phyloP scores from a whole-genome alignment of 1,284 basidiomycete genomes.

The Tylopilus orsonianus region DNA sequence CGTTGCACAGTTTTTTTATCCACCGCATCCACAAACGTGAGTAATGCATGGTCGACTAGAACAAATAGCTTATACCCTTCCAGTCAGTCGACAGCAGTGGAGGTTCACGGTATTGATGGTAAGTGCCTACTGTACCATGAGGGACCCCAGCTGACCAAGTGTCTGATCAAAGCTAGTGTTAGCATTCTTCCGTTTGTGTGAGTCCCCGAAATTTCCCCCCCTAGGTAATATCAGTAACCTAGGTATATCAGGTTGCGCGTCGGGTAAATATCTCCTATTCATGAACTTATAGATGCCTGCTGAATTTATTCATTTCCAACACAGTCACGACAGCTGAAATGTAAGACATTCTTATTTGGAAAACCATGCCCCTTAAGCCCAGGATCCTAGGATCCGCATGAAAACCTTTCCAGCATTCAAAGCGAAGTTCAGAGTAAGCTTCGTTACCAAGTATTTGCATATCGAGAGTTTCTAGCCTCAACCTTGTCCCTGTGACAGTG shows the following conservation, averaged over 20 bases:
- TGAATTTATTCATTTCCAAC: background rate
- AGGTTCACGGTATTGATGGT: conserved; percentile 25
- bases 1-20: conserved; percentile 27
- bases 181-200: conserved; percentile 33
- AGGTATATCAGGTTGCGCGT: conserved; percentile 26
- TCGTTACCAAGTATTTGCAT: background rate
- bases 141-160: background rate
- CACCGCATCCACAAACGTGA: conserved; percentile 34
- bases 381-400: conserved; percentile 26
- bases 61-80: background rate
- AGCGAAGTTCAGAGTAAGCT: conserved; percentile 25
- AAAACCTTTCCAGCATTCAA: conserved; percentile 27
- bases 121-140: background rate
- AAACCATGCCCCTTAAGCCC: background rate
- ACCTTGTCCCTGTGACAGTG: conserved; percentile 34
- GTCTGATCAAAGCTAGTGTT: conserved; percentile 23
- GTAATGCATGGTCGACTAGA: background rate
- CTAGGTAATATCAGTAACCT: background rate
- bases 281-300: background rate
- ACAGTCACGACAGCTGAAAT: conserved; percentile 41
- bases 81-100: conserved; percentile 31
- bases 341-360: conserved; percentile 24
- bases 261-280: conserved; percentile 17
- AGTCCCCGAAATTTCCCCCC: conserved; percentile 30
- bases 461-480: background rate